These are phyloP conservation scores for apple (Malus domestica) DNA, from an alignment of 306 rosid species.

Conservation along the genomic window ASM211411v1 NC_041799.1:28042501-28043000, in stretches of 20 bases:
- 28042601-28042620: slow-evolving; percentile 18
- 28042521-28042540: slow-evolving; percentile 65
- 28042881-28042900: background rate
- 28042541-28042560: slow-evolving; percentile 61
- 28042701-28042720: background rate
- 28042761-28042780: background rate
- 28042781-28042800: background rate
- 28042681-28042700: background rate
- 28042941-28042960: background rate
- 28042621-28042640: background rate
- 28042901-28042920: background rate
- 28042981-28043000: background rate
- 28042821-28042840: background rate
- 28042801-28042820: background rate
- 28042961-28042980: background rate
- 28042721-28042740: background rate
- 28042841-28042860: background rate
- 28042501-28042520: slow-evolving; percentile 53
- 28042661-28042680: background rate
- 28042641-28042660: background rate
- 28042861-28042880: background rate
- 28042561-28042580: slow-evolving; percentile 88
- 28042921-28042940: background rate
- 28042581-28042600: slow-evolving; percentile 90
- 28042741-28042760: background rate